phyloP scores from a whole-genome alignment of 2,329 filamentous ascomycete genomes.

The Cladosporium oxysporum region DNA sequence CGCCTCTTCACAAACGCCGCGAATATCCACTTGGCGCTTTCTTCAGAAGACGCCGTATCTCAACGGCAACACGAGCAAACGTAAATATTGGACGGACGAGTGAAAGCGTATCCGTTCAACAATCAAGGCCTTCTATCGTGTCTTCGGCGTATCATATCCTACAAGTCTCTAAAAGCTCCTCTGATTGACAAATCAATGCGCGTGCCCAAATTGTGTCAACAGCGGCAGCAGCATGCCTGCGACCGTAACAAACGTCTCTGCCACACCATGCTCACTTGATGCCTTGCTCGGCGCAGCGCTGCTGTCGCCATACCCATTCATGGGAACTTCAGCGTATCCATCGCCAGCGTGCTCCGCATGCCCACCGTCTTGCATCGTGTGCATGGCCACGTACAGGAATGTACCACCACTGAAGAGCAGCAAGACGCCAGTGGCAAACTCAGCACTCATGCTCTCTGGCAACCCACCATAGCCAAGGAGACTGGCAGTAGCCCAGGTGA shows the following conservation, averaged over 20 bases:
- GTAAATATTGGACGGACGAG: too few species aligned
- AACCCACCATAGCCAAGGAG: constrained; percentile 64
- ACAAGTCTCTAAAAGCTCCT: background rate
- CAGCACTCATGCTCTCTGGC: constrained; percentile 60
- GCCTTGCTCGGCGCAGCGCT: background rate
- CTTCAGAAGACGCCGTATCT: too few species aligned
- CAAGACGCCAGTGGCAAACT: constrained; percentile 90
- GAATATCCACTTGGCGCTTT: too few species aligned
- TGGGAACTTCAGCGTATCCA: constrained; percentile 29
- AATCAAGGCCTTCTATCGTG: constrained; percentile 1
- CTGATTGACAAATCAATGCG: constrained; percentile 50
- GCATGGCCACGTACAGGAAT: constrained; percentile 98
- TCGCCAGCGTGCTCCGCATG: constrained; percentile 46
- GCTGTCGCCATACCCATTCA: constrained; percentile 29
- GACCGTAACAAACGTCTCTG: constrained; percentile 67
- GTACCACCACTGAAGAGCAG: constrained; percentile 95
- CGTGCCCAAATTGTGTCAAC: constrained; percentile 75
- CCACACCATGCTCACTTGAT: constrained; percentile 22
- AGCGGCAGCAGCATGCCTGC: constrained; percentile 77
- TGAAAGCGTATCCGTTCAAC: too few species aligned
- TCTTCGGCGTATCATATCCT: background rate
- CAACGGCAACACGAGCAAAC: too few species aligned
- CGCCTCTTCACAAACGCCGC: too few species aligned
- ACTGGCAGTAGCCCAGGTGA: constrained; percentile 78
- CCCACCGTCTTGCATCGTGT: constrained; percentile 82